These are phyloP conservation scores for Caloboletus inedulis DNA, from an alignment of 1,284 basidiomycete species.

Conservation along the genomic window DNA sequence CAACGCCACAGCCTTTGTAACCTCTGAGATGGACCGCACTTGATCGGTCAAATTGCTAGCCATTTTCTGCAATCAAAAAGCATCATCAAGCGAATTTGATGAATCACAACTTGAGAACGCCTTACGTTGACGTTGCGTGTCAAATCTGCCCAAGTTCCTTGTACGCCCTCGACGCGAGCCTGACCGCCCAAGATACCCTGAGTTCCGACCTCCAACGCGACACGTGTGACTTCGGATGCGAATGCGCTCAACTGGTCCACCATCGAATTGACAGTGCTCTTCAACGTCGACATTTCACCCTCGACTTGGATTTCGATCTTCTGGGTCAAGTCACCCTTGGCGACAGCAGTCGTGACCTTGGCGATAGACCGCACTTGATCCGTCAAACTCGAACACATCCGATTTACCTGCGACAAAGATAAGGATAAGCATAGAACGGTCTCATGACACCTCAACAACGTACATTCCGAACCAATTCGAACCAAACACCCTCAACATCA, in stretches of 20 bases:
- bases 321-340: slow-evolving; percentile 84
- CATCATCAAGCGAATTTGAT: slow-evolving; percentile 23
- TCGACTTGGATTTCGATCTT: slow-evolving; percentile 90
- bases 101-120: slow-evolving; percentile 3
- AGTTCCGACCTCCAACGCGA: slow-evolving; percentile 89
- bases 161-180: slow-evolving; percentile 87
- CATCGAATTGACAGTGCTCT: slow-evolving; percentile 86
- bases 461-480: slow-evolving; percentile 86
- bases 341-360: slow-evolving; percentile 90
- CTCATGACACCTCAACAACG: slow-evolving; percentile 26
- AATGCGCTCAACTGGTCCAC: slow-evolving; percentile 89
- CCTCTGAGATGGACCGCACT: slow-evolving; percentile 95
- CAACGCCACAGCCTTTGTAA: slow-evolving; percentile 94
- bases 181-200: slow-evolving; percentile 93
- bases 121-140: slow-evolving; percentile 85
- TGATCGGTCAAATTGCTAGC: slow-evolving; percentile 93
- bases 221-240: slow-evolving; percentile 92
- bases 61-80: slow-evolving; percentile 58
- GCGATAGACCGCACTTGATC: slow-evolving; percentile 94
- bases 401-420: slow-evolving; percentile 62
- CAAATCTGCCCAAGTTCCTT: slow-evolving; percentile 92
- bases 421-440: slow-evolving; percentile 4
- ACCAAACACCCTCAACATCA: slow-evolving; percentile 95
- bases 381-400: slow-evolving; percentile 91
- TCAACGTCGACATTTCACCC: slow-evolving; percentile 86